Base-by-base conservation (phyloP, 148 eudicot genomes). In the Chenopodium suecicum region DNA sequence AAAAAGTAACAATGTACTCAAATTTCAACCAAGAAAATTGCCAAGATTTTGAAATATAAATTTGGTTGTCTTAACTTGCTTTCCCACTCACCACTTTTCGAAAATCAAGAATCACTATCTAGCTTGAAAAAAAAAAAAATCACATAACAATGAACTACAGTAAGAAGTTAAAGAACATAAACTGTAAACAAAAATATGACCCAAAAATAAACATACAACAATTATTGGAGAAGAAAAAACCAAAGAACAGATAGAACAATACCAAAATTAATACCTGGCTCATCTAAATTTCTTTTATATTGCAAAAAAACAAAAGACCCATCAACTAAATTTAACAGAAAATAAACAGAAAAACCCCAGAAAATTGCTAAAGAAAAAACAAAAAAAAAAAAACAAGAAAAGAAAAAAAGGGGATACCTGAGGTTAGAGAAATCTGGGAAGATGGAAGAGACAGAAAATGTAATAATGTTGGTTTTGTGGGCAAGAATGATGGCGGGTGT, bases 401-500 rank as follows among this genome's bases (percentile, higher is more conserved):
- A 1, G 25, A 37, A 25, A 68, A 44, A 25, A 58, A 54, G 50
- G 22, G 70, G 17, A 50, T 80, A 84, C 83, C 83, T 63, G 17
- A 47, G 48, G 41, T 48, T 32, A 72, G 48, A 82, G 52, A 56
- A 48, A n/a, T 22, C 22, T 52, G 74, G 50, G 32, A 65, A 70
- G 56, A 76, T 11, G 47, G 47, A 31, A 27, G 2, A 19, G 50
- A 69, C 48, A 70, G 31, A n/a, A 23, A 83, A 56, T 67, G 76
- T 9, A 84, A 70, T 44, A 29, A 70, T 2, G 11, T 32, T 73
- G 25, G 20, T 44, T 52, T 10, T 67, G 81, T 80, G 76, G 70
- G 80, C 44, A 82, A 46, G 65, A 79, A 70, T 70, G 67, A 80
- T 62, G 82, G 82, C 63, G 70, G 48, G 75, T 75, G 76, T 78